Evolutionary conservation across 2,329 filamentous ascomycete species (phyloP).

Genomic region (Alternaria gansuensis): DNA sequence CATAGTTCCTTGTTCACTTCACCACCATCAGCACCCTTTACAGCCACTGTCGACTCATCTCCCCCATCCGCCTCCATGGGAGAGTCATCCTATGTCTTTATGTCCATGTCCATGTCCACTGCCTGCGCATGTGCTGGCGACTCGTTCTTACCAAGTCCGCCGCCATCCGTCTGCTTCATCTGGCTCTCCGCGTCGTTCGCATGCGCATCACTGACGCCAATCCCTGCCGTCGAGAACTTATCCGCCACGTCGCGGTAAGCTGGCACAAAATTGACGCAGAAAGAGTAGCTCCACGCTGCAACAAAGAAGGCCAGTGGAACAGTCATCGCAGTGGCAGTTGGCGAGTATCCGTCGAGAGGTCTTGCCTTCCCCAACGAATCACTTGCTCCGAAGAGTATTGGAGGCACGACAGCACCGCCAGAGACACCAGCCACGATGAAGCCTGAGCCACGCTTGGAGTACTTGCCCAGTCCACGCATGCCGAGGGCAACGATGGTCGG

Average conservation of each 20-base stretch:
- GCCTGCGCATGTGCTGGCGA: conserved; percentile 28
- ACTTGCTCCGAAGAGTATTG: conserved; percentile 73
- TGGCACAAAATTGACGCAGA: conserved; percentile 69
- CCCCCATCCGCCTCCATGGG: background rate
- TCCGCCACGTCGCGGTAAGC: conserved; percentile 71
- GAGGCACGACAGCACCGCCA: conserved; percentile 76
- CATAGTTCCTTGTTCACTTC: background rate
- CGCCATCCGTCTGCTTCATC: conserved; percentile 6
- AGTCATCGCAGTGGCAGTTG: conserved; percentile 70
- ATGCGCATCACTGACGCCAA: conserved; percentile 54
- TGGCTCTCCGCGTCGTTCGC: conserved; percentile 47
- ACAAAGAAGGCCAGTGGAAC: conserved; percentile 67
- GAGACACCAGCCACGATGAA: conserved; percentile 76
- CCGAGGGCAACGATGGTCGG: conserved; percentile 82
- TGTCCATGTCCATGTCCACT: conserved; percentile 14
- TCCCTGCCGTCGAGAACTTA: conserved; percentile 57
- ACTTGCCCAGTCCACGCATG: conserved; percentile 76
- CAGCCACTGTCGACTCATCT: background rate
- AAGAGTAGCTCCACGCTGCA: conserved; percentile 57
- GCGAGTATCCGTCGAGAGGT: conserved; percentile 33
- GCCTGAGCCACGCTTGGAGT: conserved; percentile 79
- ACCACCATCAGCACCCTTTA: background rate
- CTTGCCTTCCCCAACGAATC: conserved; percentile 63
- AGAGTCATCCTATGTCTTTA: conserved; percentile 19
- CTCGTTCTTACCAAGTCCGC: conserved; percentile 22